Base-by-base conservation (phyloP, 2,329 filamentous ascomycete genomes). In the Fusarium incarnatum region DNA sequence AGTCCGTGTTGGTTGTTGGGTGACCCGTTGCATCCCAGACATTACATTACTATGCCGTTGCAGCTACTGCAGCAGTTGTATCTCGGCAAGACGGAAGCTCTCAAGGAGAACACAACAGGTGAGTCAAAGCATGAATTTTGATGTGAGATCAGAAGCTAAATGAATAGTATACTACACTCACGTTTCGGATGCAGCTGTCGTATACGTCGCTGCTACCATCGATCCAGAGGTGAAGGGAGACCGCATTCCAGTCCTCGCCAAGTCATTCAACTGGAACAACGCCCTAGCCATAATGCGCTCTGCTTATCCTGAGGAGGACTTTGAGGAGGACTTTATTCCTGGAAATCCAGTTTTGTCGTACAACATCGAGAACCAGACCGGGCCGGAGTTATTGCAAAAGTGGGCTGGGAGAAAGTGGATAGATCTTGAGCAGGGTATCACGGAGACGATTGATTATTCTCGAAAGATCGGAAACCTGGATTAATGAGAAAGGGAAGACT, bases 381-480 rank as follows among this genome's bases (percentile, higher is more conserved):
- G 69, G 1, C 60, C 56, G 1, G n/a, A 3, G 0, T 18, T 73
- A 8, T 25, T 73, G 6, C 40, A 49, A 20, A 73, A 73, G 8
- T 73, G 71, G 71, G 71, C 71, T 7, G 71, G 63, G 1, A 57
- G 71, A 6, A 46, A 69, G 0, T 72, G 71, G 69, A 67, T 71
- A 0, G 28, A 25, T 2, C 34, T 73, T 3, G 59, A 72, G 16
- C 61, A 34, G 4, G 48, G 47, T 3, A 41, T 73, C 0, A 64
- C 30, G 2, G 70, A 73, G 27, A 61, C 52, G 0, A 57, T 72
- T 23, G 55, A 70, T 4, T 65, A 49, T 20, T 60, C 61, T 1
- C 44, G 25, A 20, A 55, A 66, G 25, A 20, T 61, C 1, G 63
- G 61, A 0, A 66, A 54, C 8, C 18, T 66, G 23, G 63, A 66